Evolutionary conservation across 768 basidiomycete species (phyloP).

Genomic region (Agaricus subrufescens): DNA sequence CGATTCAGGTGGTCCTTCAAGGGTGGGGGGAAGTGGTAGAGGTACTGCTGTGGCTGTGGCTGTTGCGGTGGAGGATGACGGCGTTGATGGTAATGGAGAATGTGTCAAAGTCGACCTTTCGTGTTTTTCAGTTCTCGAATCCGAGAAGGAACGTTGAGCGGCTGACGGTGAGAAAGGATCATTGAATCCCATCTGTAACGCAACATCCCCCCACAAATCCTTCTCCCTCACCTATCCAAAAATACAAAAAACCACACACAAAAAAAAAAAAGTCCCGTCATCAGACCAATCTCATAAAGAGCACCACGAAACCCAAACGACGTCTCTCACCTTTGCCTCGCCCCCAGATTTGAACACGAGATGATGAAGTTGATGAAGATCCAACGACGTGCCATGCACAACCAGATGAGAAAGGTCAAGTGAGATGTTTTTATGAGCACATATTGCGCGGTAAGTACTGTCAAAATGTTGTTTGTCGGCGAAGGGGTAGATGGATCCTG

Average conservation of each 20-base stretch:
- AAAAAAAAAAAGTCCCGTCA: background rate
- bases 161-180: slow-evolving; percentile 8
- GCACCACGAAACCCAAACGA: background rate
- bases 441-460: slow-evolving; percentile 5
- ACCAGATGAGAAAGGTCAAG: slow-evolving; percentile 6
- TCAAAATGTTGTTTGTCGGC: slow-evolving; percentile 9
- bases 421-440: slow-evolving; percentile 5
- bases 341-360: slow-evolving; percentile 6
- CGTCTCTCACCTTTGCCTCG: slow-evolving; percentile 1
- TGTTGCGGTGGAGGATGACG: background rate
- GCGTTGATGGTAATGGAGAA: background rate
- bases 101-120: background rate
- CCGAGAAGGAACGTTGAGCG: slow-evolving; percentile 3
- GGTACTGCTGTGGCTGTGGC: background rate
- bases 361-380: slow-evolving; percentile 5
- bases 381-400: background rate
- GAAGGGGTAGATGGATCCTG: slow-evolving; percentile 9
- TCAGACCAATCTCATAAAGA: background rate
- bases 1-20: too few species aligned
- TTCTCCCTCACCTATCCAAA: background rate
- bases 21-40: background rate
- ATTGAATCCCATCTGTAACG: slow-evolving; percentile 1
- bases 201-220: slow-evolving; percentile 5
- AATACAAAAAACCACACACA: background rate
- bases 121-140: background rate